Base-by-base conservation (phyloP, 805 yeast species). In the Wickerhamiella shivajii region DNA sequence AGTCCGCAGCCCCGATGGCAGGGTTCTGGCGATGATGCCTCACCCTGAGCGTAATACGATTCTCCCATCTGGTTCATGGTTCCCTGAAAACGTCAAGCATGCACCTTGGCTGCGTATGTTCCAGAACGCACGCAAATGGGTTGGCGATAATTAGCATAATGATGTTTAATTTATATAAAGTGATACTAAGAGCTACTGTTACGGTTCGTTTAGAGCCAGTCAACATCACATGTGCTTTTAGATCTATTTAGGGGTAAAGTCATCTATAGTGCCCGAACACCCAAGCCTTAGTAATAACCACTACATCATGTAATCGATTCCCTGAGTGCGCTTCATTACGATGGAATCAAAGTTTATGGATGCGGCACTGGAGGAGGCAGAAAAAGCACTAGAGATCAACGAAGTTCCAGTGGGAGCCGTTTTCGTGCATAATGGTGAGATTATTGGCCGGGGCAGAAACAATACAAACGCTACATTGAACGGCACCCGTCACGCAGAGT, bases 21-120 rank as follows among this genome's bases (percentile, higher is more conserved):
- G 98, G 56, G 96, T 90, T 3, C 64, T 90, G 48, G 96, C 96
- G 4, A 72, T 90, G 84, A 90, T 90, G 98, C 98, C 98, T 29
- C 98, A 90, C 56, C 98, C 98, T 16, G 98, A 90, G 61, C 80
- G 98, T 62, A 90, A 80, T 33, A 67, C 75, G 37, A 70, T 95
- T 61, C 64, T 75, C 52, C 94, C 80, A 57, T 64, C 92, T 36
- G 87, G 87, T 61, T 83, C 96, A 3, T 87, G 81, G 74, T 80
- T 81, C 52, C 95, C 96, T 31, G 38, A 32, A 10, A 32, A 31
- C 24, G 26, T 45, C 13, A 59, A 64, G 39, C 72, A 67, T 33
- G 66, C 60, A 17, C 98, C 98, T 32, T 90, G 98, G 98, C 72
- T 90, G 44, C 71, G 83, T 55, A 59, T 90, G 57, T 90, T 90